A percentile compares a stretch with the other conserved stretches of the same genome.
phyloP scores from a whole-genome alignment of 2,329 filamentous ascomycete genomes.

The Elsinoe batatas region DNA sequence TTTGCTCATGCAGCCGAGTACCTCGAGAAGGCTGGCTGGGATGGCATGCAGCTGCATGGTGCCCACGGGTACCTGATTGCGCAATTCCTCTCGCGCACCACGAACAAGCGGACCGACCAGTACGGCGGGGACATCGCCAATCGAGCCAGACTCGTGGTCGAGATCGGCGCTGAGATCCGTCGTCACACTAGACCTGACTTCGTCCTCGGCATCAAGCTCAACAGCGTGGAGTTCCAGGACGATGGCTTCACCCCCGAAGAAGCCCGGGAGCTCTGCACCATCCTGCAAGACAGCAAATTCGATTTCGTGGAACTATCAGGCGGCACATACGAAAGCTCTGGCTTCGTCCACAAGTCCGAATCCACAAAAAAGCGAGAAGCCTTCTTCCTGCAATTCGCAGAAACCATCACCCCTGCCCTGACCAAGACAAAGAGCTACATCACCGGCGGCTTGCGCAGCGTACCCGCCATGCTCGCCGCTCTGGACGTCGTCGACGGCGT shows the following conservation, averaged over 20 bases:
- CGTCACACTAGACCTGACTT: slow-evolving; percentile 31
- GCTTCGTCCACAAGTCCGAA: slow-evolving; percentile 44
- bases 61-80: slow-evolving; percentile 35
- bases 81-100: slow-evolving; percentile 35
- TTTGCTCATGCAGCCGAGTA: slow-evolving; percentile 55
- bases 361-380: slow-evolving; percentile 45
- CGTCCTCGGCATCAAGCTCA: slow-evolving; percentile 48
- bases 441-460: slow-evolving; percentile 49
- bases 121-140: slow-evolving; percentile 36
- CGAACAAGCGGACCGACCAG: slow-evolving; percentile 35
- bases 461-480: slow-evolving; percentile 47
- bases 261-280: slow-evolving; percentile 37
- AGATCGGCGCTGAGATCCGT: slow-evolving; percentile 32
- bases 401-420: slow-evolving; percentile 40
- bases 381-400: slow-evolving; percentile 53
- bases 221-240: slow-evolving; percentile 46
- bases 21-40: slow-evolving; percentile 51
- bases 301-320: slow-evolving; percentile 52
- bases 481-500: slow-evolving; percentile 50
- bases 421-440: slow-evolving; percentile 48
- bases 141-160: slow-evolving; percentile 33
- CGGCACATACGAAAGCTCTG: slow-evolving; percentile 49
- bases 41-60: slow-evolving; percentile 41
- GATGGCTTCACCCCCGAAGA: slow-evolving; percentile 44
- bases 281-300: slow-evolving; percentile 42